Percentiles rank a stretch among this genome's conserved stretches.
These are phyloP conservation scores for Glycyrrhiza uralensis DNA, from an alignment of 306 rosid genomes.

Conservation along the genomic window DNA sequence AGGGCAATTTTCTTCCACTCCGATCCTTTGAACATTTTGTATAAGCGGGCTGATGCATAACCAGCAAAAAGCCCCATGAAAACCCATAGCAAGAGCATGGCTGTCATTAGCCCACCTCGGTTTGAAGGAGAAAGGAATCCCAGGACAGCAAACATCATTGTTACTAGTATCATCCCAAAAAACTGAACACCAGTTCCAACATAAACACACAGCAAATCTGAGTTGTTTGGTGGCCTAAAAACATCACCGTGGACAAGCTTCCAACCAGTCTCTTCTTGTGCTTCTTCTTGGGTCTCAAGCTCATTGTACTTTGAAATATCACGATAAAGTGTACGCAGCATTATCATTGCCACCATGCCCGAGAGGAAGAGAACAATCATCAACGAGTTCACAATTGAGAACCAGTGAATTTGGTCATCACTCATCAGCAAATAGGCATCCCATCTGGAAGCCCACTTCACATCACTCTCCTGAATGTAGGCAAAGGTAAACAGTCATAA, in stretches of 20 bases:
- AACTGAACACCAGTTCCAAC: slow-evolving; percentile 98
- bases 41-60: slow-evolving; percentile 71
- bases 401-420: slow-evolving; percentile 97
- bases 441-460: slow-evolving; percentile 99
- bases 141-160: slow-evolving; percentile 89
- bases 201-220: slow-evolving; percentile 81
- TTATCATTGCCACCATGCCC: slow-evolving; percentile 99
- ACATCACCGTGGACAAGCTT: slow-evolving; percentile 99
- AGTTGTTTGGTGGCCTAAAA: slow-evolving; percentile 84
- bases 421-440: slow-evolving; percentile 95
- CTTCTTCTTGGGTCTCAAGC: slow-evolving; percentile 97
- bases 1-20: slow-evolving; percentile 92
- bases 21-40: slow-evolving; percentile 88
- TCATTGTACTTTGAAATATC: slow-evolving; percentile 96
- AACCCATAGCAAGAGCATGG: slow-evolving; percentile 92
- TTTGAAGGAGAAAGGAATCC: slow-evolving; percentile 97
- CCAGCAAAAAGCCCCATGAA: slow-evolving; percentile 98
- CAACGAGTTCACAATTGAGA: slow-evolving; percentile 88
- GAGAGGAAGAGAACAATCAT: slow-evolving; percentile 99
- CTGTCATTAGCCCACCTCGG: slow-evolving; percentile 98
- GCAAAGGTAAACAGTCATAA: slow-evolving; percentile 15
- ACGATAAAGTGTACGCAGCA: slow-evolving; percentile 94
- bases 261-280: slow-evolving; percentile 99
- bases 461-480: slow-evolving; percentile 73
- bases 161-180: slow-evolving; percentile 84